phyloP scores from a whole-genome alignment of 108 stramenopile species.

The Mediolabrus comicus region DNA sequence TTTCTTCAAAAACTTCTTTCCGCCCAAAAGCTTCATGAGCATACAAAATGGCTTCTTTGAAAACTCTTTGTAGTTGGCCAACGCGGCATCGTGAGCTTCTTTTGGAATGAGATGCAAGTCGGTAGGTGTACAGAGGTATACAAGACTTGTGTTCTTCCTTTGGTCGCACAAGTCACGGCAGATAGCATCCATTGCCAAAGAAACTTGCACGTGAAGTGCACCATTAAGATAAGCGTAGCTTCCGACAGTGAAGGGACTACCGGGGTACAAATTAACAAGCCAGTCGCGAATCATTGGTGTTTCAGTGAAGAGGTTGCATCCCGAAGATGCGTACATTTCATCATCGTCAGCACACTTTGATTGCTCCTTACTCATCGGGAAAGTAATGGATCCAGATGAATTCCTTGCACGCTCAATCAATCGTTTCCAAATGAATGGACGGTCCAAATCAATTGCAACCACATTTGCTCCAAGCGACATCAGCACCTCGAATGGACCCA shows the following conservation, averaged over 20 bases:
- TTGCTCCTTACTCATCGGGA: constrained; percentile 85
- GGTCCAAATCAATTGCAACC: constrained; percentile 94
- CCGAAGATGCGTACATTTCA: constrained; percentile 73
- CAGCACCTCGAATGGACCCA: constrained; percentile 95
- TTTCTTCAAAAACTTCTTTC: constrained; percentile 74
- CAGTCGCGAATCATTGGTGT: constrained; percentile 95
- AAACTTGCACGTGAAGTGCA: constrained; percentile 94
- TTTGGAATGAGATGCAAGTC: constrained; percentile 93
- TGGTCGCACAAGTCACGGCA: constrained; percentile 81
- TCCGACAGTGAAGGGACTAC: constrained; percentile 86
- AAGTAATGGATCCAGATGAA: constrained; percentile 89
- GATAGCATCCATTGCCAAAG: constrained; percentile 95
- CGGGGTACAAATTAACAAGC: constrained; percentile 84
- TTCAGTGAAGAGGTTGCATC: constrained; percentile 93
- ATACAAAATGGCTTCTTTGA: constrained; percentile 67
- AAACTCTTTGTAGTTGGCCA: constrained; percentile 65
- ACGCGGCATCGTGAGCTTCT: constrained; percentile 86
- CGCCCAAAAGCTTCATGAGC: constrained; percentile 65
- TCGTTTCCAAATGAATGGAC: constrained; percentile 88
- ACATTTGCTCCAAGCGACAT: constrained; percentile 95
- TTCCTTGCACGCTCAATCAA: constrained; percentile 79
- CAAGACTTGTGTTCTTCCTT: constrained; percentile 80
- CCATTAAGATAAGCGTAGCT: constrained; percentile 97
- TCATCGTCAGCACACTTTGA: constrained; percentile 54
- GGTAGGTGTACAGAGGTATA: constrained; percentile 98